Evolutionary conservation across 129 eudicot species (phyloP).

Genomic region (carrot (Daucus carota)): DNA sequence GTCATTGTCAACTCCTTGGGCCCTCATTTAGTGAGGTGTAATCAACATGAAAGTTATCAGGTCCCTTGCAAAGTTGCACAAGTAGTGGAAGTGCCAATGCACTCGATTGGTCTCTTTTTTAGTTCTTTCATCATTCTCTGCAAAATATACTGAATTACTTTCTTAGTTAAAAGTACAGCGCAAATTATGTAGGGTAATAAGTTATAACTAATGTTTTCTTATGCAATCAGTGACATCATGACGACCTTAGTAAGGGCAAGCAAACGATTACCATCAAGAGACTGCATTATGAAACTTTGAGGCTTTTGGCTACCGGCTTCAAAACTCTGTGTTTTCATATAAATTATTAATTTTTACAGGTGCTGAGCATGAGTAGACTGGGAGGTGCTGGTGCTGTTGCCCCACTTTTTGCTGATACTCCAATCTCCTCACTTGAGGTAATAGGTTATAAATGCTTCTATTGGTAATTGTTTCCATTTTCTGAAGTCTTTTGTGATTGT

Average conservation of each 20-base stretch:
- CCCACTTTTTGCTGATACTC: slow-evolving; percentile 93
- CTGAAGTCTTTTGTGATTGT: not conserved
- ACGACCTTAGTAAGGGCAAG: not conserved
- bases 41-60: not conserved
- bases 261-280: not conserved
- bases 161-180: not conserved
- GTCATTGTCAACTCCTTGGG: slow-evolving; percentile 5
- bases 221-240: not conserved
- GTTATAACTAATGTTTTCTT: not conserved
- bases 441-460: not conserved
- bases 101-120: not conserved
- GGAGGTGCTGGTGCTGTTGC: slow-evolving; percentile 98
- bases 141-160: not conserved
- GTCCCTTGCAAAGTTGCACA: not conserved
- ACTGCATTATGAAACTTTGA: not conserved
- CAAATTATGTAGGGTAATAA: not conserved
- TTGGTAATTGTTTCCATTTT: not conserved
- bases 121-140: not conserved
- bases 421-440: slow-evolving; percentile 87
- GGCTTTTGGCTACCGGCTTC: not conserved
- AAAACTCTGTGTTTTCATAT: not conserved
- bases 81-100: not conserved
- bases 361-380: slow-evolving; percentile 94
- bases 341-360: slow-evolving; percentile 36
- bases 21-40: not conserved